Base-by-base conservation (phyloP, 75 land plant genomes). In the Sequoiadendron giganteum region DNA sequence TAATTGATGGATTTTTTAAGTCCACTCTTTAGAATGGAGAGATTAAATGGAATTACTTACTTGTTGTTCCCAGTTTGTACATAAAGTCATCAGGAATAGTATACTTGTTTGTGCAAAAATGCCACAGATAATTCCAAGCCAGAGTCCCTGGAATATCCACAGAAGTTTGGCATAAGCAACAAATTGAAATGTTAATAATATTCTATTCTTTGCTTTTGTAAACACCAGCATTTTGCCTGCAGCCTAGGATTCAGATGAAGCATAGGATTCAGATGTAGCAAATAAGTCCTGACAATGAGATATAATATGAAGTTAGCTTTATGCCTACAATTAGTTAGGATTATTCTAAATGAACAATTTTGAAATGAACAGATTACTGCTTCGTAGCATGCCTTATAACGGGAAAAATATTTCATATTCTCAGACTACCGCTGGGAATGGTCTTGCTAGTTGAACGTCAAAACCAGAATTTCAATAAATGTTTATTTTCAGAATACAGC, bases 91-190 rank as follows among this genome's bases (percentile, higher is more conserved):
- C 61, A 75, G 58, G 1, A 65, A 4, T 36, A 92, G 94, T 14
- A 91, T 77, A 9, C 86, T 30, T 32, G 90, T 87, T 91, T 96
- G 96, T 0, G 89, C 87, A 19, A 87, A 39, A 36, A 95, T 85
- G 18, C 94, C 98, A 75, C 93, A 92, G 42, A 95, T 87, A 36
- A 95, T 95, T 58, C 98, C 98, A 76, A 93, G 80, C 98, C 97
- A 96, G 0, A 96, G 93, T 3, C 97, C 98, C 98, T 96, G 90
- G n/a, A 54, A 58, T 16, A 32, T 25, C 86, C 32, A 47, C 47
- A 49, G 45, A 87, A 80, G 13, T 39, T 28, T 21, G 45, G 84
- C n/a, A 25, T 21, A 10, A 43, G 10, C 13, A 28, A 39, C 49
- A 28, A 42, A 21, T 21, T 42, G 21, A 43, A 25, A 82, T 21